Evolutionary conservation across 1,284 basidiomycete species (phyloP), one percentile per base, ranked within the genome.

Genomic region (Trichosporon sp.): DNA sequence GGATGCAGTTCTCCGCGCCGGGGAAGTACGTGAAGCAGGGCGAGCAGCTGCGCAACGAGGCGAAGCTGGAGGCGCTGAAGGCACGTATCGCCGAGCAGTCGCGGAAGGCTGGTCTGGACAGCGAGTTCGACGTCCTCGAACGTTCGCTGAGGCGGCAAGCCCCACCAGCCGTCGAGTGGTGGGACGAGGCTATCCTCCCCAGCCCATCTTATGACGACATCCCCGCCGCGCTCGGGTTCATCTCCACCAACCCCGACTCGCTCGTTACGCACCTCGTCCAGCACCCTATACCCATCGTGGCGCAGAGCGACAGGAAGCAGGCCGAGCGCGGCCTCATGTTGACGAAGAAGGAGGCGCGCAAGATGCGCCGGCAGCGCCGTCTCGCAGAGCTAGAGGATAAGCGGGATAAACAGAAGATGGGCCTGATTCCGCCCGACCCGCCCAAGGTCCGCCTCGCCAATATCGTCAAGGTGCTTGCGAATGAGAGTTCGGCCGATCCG

Each of bases 401-500:
- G 79, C 87, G 92, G 65, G 96, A 99, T 77, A 85, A 94, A 29
- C 90, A 96, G 73, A 88, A 92, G 70, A 98, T 98, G 94, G 95
- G 95, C 58, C 84, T 99, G 23, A 84, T 94, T 57, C 94, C 96
- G 8, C 94, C 95, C 32, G 95, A 98, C 77, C 84, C 95, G 29
- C 94, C 95, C 0, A 99, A 99, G 84, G 91, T 99, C 64, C 92
- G 94, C 58, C 84, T 99, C 63, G 87, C 91, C 52, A 99, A 99
- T 80, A 82, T 99, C 75, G 98, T 99, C 95, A 94, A 94, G 75
- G 96, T 99, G 13, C 84, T 99, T 40, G 96, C 95, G 0, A 92
- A 92, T 10, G 95, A 98, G 76, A 95, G 94, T 0, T 89, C 98
- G 11, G 91, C 94, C 83, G 96, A 99, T 77, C 80, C 96, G 1